Evolutionary conservation across 768 basidiomycete genomes (phyloP).

Genomic region (Leccinum uliginosum): DNA sequence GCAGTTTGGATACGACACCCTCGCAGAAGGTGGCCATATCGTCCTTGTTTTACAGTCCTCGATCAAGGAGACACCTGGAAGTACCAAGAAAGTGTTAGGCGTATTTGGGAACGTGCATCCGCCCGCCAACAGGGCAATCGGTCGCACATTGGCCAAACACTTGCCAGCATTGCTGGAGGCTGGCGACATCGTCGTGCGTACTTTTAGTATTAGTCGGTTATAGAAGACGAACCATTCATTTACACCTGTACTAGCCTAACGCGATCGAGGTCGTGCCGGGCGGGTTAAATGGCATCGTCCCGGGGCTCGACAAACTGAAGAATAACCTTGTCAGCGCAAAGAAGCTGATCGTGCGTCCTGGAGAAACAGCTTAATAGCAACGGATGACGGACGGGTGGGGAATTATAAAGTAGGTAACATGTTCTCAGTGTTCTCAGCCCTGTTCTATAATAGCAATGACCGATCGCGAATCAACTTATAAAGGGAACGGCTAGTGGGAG

Average conservation of each 20-base stretch:
- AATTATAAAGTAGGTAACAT: background rate
- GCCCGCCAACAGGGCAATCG: constrained; percentile 11
- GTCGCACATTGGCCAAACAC: constrained; percentile 8
- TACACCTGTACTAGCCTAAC: constrained; percentile 10
- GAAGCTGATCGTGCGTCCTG: constrained; percentile 25
- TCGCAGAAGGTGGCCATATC: constrained; percentile 31
- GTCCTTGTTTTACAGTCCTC: constrained; percentile 1
- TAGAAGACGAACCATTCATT: background rate
- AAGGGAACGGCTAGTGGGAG: no score
- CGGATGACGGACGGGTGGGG: background rate
- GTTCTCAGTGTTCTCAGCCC: background rate
- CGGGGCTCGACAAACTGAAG: constrained; percentile 32
- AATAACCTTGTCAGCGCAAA: constrained; percentile 36
- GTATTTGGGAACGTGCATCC: constrained; percentile 11
- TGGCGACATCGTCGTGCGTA: constrained; percentile 16
- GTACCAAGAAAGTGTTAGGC: constrained; percentile 14
- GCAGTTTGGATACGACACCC: constrained; percentile 27
- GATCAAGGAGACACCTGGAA: constrained; percentile 13
- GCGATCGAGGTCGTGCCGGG: constrained; percentile 29
- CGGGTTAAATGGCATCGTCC: constrained; percentile 34
- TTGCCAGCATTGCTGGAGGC: constrained; percentile 9
- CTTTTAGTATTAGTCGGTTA: background rate
- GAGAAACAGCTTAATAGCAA: constrained; percentile 23
- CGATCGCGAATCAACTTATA: no score
- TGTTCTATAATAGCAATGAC: background rate